These are phyloP conservation scores for Rhizophagus clarus DNA, from an alignment of 192 early-diverging fungal species.

Conservation along the genomic window DNA sequence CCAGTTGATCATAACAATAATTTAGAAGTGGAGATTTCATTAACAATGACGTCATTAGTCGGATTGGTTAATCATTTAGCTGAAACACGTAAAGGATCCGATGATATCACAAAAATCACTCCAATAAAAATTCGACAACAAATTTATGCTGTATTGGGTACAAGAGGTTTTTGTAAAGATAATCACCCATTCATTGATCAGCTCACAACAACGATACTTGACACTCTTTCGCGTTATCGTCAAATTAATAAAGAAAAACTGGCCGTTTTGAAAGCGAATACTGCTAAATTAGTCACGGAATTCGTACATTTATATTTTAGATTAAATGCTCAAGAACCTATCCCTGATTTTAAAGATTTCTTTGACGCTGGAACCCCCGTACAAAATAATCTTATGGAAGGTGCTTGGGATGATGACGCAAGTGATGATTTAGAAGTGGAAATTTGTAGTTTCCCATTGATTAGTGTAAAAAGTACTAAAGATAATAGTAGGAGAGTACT, in stretches of 20 bases:
- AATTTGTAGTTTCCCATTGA: slow-evolving; percentile 31
- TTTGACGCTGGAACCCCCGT: slow-evolving; percentile 5
- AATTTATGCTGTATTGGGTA: slow-evolving; percentile 26
- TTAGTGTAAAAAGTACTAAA: neutral
- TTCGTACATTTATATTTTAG: slow-evolving; percentile 23
- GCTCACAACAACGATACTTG: neutral
- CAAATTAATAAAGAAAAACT: slow-evolving; percentile 6
- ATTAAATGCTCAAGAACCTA: slow-evolving; percentile 32
- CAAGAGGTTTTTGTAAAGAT: slow-evolving; percentile 24
- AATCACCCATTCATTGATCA: slow-evolving; percentile 25
- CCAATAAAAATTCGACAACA: slow-evolving; percentile 31
- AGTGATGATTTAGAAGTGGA: slow-evolving; percentile 26
- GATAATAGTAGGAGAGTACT: slow-evolving; percentile 21
- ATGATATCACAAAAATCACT: slow-evolving; percentile 20
- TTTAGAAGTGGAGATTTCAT: slow-evolving; percentile 16
- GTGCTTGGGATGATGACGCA: slow-evolving; percentile 22
- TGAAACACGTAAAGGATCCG: slow-evolving; percentile 8
- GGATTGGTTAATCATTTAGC: neutral
- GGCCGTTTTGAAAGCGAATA: neutral
- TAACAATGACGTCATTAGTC: neutral
- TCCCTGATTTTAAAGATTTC: slow-evolving; percentile 19
- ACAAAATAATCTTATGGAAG: slow-evolving; percentile 14
- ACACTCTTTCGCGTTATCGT: slow-evolving; percentile 8
- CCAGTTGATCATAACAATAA: neutral
- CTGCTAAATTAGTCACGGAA: neutral